Conservation (phyloP, 371 early-diverging fungal species). For the Apophysomyces sp. region DNA sequence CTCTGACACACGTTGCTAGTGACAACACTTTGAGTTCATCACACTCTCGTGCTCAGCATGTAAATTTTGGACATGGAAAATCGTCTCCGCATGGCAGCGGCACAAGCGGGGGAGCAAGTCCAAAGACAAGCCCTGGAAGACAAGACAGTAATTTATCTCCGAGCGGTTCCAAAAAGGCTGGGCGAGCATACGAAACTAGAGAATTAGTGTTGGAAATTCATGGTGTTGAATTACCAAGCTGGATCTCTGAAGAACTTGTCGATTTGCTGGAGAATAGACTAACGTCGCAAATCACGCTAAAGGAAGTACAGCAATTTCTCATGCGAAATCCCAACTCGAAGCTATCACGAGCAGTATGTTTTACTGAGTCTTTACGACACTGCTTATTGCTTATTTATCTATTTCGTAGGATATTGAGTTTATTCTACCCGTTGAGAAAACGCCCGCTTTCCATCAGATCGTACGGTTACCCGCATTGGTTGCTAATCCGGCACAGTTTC, state of each 20-base stretch:
- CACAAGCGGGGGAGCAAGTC: constrained; percentile 8
- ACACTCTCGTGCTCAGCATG: constrained; percentile 15
- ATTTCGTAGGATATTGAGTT: constrained; percentile 61
- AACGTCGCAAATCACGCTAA: constrained; percentile 61
- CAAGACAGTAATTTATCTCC: constrained; percentile 2
- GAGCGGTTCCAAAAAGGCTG: background rate
- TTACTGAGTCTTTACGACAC: background rate
- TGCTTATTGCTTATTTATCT: background rate
- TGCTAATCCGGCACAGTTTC: constrained; percentile 57
- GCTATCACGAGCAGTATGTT: constrained; percentile 59
- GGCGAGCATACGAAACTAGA: constrained; percentile 38
- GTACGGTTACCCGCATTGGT: constrained; percentile 55
- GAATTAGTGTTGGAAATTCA: constrained; percentile 70
- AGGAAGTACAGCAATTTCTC: constrained; percentile 68
- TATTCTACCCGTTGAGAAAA: constrained; percentile 59
- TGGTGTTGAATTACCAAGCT: constrained; percentile 69
- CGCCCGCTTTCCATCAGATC: constrained; percentile 31
- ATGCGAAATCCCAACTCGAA: constrained; percentile 68
- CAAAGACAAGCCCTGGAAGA: constrained; percentile 4
- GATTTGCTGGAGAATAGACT: constrained; percentile 63
- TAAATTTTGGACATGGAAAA: constrained; percentile 13
- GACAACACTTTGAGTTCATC: constrained; percentile 13
- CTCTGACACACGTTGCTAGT: constrained; percentile 5
- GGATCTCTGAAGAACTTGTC: constrained; percentile 70
- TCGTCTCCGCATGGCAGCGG: constrained; percentile 27